phyloP scores from a whole-genome alignment of 352 stramenopile genomes.

The Phytophthora brassicae region DNA sequence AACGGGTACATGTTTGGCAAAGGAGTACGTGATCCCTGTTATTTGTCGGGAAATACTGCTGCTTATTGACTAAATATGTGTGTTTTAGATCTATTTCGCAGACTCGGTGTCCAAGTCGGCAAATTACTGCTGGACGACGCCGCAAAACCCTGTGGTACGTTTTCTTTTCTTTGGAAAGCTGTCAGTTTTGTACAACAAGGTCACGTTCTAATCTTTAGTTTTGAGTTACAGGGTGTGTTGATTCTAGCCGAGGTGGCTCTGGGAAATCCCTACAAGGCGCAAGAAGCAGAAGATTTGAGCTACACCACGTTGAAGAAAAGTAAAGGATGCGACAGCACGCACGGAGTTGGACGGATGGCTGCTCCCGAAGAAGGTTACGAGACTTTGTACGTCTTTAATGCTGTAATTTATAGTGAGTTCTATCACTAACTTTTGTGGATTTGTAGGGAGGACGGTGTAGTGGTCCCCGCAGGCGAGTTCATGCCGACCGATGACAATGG shows the following conservation, averaged over 20 bases:
- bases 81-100: constrained; percentile 80
- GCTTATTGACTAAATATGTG: background rate
- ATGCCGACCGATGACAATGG: constrained; percentile 47
- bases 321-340: constrained; percentile 49
- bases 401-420: background rate
- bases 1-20: constrained; percentile 89
- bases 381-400: constrained; percentile 34
- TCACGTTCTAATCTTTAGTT: background rate
- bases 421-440: background rate
- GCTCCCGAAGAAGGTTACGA: constrained; percentile 44
- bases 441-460: constrained; percentile 45
- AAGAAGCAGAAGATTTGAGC: constrained; percentile 55
- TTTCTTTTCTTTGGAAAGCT: background rate
- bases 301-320: constrained; percentile 44
- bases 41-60: background rate
- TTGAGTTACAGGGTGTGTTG: constrained; percentile 43
- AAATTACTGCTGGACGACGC: constrained; percentile 80
- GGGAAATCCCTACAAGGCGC: constrained; percentile 43
- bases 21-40: constrained; percentile 45
- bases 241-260: constrained; percentile 69
- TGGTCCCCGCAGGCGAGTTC: constrained; percentile 61
- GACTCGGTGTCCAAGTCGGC: constrained; percentile 81
- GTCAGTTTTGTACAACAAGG: background rate
- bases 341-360: constrained; percentile 60
- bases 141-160: constrained; percentile 51